Evolutionary conservation across 1,284 basidiomycete genomes (phyloP), one percentile per base, ranked within the genome.

Genomic region (Puccinia horiana): DNA sequence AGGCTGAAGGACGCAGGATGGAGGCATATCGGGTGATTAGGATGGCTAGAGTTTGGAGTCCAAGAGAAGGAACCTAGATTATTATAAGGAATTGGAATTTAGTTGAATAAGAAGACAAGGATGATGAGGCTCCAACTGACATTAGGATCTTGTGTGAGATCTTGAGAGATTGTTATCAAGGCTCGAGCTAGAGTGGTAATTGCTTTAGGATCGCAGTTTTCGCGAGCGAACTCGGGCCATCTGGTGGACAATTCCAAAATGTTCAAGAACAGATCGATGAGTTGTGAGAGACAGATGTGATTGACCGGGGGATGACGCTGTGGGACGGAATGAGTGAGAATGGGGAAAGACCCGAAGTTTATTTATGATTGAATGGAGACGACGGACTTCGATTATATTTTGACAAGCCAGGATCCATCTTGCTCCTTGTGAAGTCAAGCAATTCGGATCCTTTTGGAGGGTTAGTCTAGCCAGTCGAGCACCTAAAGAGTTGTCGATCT

Each of bases 121-220:
- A n/a, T 58, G 20, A 58, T n/a, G 56, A 58, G 9, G 29, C 5
- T 52, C 23, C 12, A n/a, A n/a, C 23, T 58, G 35, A 35, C 29
- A 29, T 52, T 42, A 54, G 18, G 23, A 40, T 35, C 52, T 63
- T 61, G 26, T 65, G 29, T 40, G n/a, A 23, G n/a, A 47, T 61
- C 14, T 63, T 18, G 23, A 77, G n/a, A 23, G 32, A 47, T 35
- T 65, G 29, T 20, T 42, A 77, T 77, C 40, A 77, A 65, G 23
- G 58, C 32, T 49, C 44, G 61, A 23, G 56, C 32, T 42, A 77
- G 23, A 63, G 16, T 47, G n/a, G 37, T 26, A 23, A 65, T 63
- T 12, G 75, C 37, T 35, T 77, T 77, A 12, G 75, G 63, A 65
- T 77, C 75, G 14, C 58, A 77, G 23, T 77, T 42, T 47, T 77